Conservation (phyloP, 805 yeast species). For the Barnettozyma californica region DNA sequence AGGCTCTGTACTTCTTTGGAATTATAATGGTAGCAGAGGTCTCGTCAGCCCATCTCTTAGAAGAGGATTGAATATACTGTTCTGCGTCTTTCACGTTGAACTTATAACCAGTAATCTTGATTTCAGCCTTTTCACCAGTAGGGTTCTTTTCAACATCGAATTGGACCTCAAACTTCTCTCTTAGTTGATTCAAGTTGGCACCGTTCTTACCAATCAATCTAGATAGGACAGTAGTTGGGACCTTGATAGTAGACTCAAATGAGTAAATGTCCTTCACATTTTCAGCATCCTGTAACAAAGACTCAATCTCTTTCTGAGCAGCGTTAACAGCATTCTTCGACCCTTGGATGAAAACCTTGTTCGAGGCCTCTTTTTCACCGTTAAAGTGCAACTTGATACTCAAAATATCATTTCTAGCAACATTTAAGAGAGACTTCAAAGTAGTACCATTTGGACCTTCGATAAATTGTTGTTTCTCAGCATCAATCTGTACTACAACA, state of each 20-base stretch:
- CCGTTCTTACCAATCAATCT: slow-evolving; percentile 92
- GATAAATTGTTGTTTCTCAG: slow-evolving; percentile 52
- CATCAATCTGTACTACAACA: slow-evolving; percentile 45
- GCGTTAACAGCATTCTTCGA: slow-evolving; percentile 53
- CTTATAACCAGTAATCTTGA: slow-evolving; percentile 71
- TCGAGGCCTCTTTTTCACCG: slow-evolving; percentile 34
- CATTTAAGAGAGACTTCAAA: slow-evolving; percentile 35
- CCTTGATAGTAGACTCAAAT: slow-evolving; percentile 40
- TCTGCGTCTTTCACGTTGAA: slow-evolving; percentile 72
- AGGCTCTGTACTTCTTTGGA: slow-evolving; percentile 74
- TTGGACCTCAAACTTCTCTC: slow-evolving; percentile 69
- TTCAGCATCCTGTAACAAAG: slow-evolving; percentile 50
- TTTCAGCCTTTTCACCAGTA: slow-evolving; percentile 37
- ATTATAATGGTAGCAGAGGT: slow-evolving; percentile 55
- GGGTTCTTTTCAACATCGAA: slow-evolving; percentile 66
- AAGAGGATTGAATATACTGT: slow-evolving; percentile 47
- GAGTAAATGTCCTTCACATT: slow-evolving; percentile 43
- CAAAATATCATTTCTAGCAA: slow-evolving; percentile 28
- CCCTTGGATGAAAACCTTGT: slow-evolving; percentile 67
- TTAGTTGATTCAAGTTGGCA: slow-evolving; percentile 56
- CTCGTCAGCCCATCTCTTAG: slow-evolving; percentile 82
- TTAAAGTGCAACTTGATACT: slow-evolving; percentile 43
- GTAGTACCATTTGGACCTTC: slow-evolving; percentile 60
- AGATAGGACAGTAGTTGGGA: slow-evolving; percentile 65
- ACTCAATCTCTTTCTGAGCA: slow-evolving; percentile 46